Conservation (phyloP, 192 early-diverging fungal genomes). For the Lunasporangiospora selenospora region DNA sequence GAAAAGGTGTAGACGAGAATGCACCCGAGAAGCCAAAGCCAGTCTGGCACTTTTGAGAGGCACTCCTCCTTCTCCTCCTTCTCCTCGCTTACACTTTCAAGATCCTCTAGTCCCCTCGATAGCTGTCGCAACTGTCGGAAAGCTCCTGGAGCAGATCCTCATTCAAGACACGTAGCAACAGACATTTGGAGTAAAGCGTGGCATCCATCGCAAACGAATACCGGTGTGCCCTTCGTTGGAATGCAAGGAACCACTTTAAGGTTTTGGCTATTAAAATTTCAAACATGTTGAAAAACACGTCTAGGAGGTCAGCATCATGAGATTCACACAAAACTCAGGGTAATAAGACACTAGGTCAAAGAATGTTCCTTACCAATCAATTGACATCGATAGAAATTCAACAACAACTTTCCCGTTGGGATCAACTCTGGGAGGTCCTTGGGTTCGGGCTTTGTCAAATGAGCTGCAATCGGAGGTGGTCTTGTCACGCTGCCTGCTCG, state of each 20-base stretch:
- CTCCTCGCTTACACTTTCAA: too few relatives aligned
- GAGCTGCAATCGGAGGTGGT: not conserved
- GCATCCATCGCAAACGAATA: conserved; percentile 36
- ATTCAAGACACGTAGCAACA: conserved; percentile 26
- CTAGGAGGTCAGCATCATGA: too few relatives aligned
- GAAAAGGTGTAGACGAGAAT: too few relatives aligned
- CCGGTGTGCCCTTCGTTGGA: conserved; percentile 24
- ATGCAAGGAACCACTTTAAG: conserved; percentile 42
- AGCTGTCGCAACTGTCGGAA: conserved; percentile 22
- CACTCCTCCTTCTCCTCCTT: too few relatives aligned
- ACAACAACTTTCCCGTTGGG: conserved; percentile 15
- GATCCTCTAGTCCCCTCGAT: too few relatives aligned
- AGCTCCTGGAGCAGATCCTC: conserved; percentile 20
- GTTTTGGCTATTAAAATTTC: conserved; percentile 30
- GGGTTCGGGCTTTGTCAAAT: conserved; percentile 17
- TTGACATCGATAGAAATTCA: conserved; percentile 30
- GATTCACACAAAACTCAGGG: not conserved
- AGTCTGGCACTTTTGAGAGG: too few relatives aligned
- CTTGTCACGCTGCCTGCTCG: not conserved
- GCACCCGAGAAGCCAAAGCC: too few relatives aligned
- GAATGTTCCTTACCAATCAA: conserved; percentile 16
- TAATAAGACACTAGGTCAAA: too few relatives aligned
- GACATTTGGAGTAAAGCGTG: conserved; percentile 38
- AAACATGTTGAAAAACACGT: not conserved
- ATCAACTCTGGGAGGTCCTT: conserved; percentile 20